Evolutionary conservation across 163 green algal species (phyloP), one percentile per base, ranked within the genome.

Genomic region (Scenedesmus sp.): DNA sequence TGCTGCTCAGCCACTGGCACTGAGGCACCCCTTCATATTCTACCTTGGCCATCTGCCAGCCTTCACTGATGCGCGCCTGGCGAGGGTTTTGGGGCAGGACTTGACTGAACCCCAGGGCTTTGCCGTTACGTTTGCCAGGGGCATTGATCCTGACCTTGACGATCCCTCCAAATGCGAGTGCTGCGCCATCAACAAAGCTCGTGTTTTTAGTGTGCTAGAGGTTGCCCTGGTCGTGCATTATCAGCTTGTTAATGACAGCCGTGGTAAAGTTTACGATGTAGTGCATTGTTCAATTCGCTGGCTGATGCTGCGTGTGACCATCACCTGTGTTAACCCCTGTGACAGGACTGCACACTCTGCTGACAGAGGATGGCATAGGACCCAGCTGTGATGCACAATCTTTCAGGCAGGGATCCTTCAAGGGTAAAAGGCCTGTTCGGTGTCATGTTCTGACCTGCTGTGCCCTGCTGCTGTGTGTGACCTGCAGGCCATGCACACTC

Each of bases 121-220:
- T 91, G 87, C 87, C 77, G 70, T 55, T 20, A 74, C 74, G 56
- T 91, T 91, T 76, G 87, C 87, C 1, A 56, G 87, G 54, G 87
- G 87, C 55, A 86, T 91, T 60, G 87, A 91, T 52, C 87, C 87
- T 46, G 87, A 91, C 26, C 73, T 91, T 55, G 87, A 91, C 12
- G 87, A 91, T 23, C 87, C 87, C n/a, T 54, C 56, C 23, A 56
- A 91, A 46, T 91, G 87, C 86, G 52, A 91, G 87, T 66, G 16
- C 2, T 34, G 54, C 2, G 13, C 9, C 67, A 77, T 10, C 59
- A 15, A 64, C 59, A 10, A 8, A 64, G 59, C 8, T 64, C 8
- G 59, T 64, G 59, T 10, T 64, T 64, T 8, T 8, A 8, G 59
- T 64, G 59, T 8, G 34, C 34, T 46, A 46, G 34, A 46, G 34